A percentile compares a stretch with the other conserved stretches of the same genome.
Evolutionary conservation across 2,329 filamentous ascomycete genomes (phyloP).

Genomic region (Penicillium freii): DNA sequence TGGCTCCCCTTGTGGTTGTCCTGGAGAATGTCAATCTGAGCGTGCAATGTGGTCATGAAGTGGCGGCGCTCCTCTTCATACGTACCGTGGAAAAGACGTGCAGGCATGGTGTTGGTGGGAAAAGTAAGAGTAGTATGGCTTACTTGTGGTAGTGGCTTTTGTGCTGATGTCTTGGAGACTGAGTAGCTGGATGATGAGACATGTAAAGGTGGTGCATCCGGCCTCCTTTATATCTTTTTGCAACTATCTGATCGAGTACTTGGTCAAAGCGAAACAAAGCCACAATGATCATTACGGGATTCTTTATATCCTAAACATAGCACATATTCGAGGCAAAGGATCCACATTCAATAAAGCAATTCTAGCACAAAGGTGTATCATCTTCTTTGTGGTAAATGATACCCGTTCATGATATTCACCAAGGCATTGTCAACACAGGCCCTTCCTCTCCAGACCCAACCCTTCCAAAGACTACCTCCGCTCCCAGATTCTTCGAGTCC

Average conservation of each 20-base stretch:
- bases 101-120: neutral
- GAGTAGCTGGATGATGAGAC: neutral
- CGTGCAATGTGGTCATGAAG: slow-evolving; percentile 3
- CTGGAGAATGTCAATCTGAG: slow-evolving; percentile 6
- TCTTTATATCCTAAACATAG: neutral
- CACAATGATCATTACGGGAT: neutral
- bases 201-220: neutral
- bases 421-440: slow-evolving; percentile 29
- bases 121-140: neutral
- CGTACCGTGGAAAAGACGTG: neutral
- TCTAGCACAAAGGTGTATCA: neutral
- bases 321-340: neutral
- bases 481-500: slow-evolving; percentile 21
- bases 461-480: slow-evolving; percentile 38
- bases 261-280: neutral
- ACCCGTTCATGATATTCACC: slow-evolving; percentile 7
- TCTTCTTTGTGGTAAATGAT: neutral
- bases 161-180: neutral
- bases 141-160: neutral
- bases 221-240: neutral
- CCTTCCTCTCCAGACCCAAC: slow-evolving; percentile 30
- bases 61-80: neutral
- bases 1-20: neutral
- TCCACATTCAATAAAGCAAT: neutral
- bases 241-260: neutral